Evolutionary conservation across 148 eudicot species (phyloP), one percentile per base, ranked within the genome.

Genomic region (Polygonum maritimum): DNA sequence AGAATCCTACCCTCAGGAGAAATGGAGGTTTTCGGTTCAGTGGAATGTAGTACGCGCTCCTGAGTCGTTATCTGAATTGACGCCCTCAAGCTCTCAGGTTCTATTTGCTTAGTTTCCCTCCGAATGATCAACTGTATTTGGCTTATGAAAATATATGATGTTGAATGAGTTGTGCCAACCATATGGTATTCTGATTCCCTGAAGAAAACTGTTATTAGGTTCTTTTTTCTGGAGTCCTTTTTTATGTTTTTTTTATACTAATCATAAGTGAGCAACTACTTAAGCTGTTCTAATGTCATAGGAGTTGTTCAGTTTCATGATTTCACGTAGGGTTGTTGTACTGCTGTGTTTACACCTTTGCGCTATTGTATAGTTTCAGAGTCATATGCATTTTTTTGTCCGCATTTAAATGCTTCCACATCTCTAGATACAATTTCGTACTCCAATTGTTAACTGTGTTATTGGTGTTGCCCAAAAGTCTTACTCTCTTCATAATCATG

Each of bases 21-120:
- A 80, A 33, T 75, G 54, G 71, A 80, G 85, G 33, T 95, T 95
- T 78, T 73, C 82, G 47, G 97, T 95, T 71, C 77, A 40, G 31
- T 95, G 99, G 97, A 82, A 82, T 74, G 89, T 88, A 51, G 87
- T 92, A 21, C 86, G 84, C 77, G 98, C 98, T 70, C 92, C 91
- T 5, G 72, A 62, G 22, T 79, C 70, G 9, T 85, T 88, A 55
- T 85, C 88, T 9, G 88, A 95, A 60, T 74, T 92, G 80, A 83
- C 91, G 31, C 99, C 99, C 36, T 88, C 98, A 12, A 91, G 88
- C 63, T 96, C 98, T 39, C 93, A 95, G 89, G 90, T 95, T 81
- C 76, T 95, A 77, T 87, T 88, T 83, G 99, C 94, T 79, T 95
- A 86, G 54, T 45, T 11, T 1, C 21, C 2, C 18, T 52, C 6